These are phyloP conservation scores for Neoascochyta sp. DNA, from an alignment of 2,329 filamentous ascomycete species.

Conservation along the genomic window DNA sequence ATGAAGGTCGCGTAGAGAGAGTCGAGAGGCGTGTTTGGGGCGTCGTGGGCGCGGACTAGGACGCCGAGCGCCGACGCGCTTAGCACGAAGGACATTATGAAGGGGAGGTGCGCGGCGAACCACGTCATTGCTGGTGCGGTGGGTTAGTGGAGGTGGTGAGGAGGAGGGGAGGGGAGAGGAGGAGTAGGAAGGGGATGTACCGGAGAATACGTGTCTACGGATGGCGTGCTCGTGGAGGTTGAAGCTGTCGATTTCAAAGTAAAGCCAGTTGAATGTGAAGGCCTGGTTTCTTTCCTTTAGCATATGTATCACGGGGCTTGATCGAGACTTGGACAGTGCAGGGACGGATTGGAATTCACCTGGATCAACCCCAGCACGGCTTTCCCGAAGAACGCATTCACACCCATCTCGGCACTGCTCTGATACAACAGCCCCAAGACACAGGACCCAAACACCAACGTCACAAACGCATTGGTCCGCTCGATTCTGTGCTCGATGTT, in stretches of 20 bases:
- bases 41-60: conserved; percentile 58
- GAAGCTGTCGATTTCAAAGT: conserved; percentile 59
- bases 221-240: conserved; percentile 61
- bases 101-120: conserved; percentile 57
- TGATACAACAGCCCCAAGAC: conserved; percentile 62
- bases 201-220: conserved; percentile 47
- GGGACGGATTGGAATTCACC: no score
- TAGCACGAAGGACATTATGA: conserved; percentile 61
- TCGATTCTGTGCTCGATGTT: conserved; percentile 66
- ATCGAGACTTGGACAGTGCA: no score
- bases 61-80: conserved; percentile 56
- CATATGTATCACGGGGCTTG: no score
- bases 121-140: conserved; percentile 51
- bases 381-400: conserved; percentile 61
- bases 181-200: conserved; percentile 26
- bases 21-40: conserved; percentile 46
- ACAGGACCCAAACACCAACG: conserved; percentile 62
- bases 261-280: conserved; percentile 60
- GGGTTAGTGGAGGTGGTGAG: no score
- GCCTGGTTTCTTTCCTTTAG: no score
- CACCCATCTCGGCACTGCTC: conserved; percentile 49
- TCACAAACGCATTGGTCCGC: conserved; percentile 61
- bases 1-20: conserved; percentile 52
- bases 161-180: not conserved
- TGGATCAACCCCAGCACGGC: conserved; percentile 56